Conservation (phyloP, 306 rosid species). For the Prunus salicina region DNA sequence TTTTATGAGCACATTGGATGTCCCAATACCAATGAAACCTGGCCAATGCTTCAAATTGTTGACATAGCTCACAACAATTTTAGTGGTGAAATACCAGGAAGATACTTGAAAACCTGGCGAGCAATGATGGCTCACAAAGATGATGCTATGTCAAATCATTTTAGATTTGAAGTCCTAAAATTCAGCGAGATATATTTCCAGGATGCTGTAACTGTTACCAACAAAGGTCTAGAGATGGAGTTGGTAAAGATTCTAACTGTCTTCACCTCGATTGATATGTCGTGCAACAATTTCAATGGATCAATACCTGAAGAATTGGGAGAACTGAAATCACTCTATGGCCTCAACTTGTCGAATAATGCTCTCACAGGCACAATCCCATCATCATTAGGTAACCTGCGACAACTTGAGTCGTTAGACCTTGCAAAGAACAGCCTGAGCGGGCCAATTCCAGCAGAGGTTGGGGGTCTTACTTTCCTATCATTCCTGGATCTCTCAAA, state of each 20-base stretch:
- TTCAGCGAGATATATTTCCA: conserved; percentile 12
- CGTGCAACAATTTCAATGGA: conserved; percentile 21
- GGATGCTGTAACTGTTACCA: conserved; percentile 26
- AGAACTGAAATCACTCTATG: conserved; percentile 5
- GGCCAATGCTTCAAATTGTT: conserved; percentile 41
- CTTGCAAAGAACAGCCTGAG: conserved; percentile 18
- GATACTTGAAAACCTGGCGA: conserved; percentile 33
- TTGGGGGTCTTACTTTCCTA: conserved; percentile 24
- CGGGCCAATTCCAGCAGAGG: conserved; percentile 18
- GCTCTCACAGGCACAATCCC: conserved; percentile 25
- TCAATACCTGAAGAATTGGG: conserved; percentile 23
- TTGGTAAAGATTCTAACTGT: conserved; percentile 31
- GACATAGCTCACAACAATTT: conserved; percentile 49
- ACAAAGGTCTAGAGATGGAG: conserved; percentile 25
- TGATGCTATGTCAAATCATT: conserved; percentile 14
- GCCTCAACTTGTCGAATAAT: conserved; percentile 32
- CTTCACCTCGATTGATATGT: conserved; percentile 43
- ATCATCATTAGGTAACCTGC: conserved; percentile 14
- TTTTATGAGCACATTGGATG: conserved; percentile 25
- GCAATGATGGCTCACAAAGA: conserved; percentile 35
- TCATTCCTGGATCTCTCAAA: conserved; percentile 15
- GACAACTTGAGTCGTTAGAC: conserved; percentile 29
- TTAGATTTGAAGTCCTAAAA: conserved; percentile 25
- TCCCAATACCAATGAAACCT: not conserved
- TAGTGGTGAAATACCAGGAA: conserved; percentile 26